A percentile compares a stretch with the other conserved stretches of the same genome.
Evolutionary conservation across 805 yeast species (phyloP).

Genomic region (Sugiyamaella chiloensis): DNA sequence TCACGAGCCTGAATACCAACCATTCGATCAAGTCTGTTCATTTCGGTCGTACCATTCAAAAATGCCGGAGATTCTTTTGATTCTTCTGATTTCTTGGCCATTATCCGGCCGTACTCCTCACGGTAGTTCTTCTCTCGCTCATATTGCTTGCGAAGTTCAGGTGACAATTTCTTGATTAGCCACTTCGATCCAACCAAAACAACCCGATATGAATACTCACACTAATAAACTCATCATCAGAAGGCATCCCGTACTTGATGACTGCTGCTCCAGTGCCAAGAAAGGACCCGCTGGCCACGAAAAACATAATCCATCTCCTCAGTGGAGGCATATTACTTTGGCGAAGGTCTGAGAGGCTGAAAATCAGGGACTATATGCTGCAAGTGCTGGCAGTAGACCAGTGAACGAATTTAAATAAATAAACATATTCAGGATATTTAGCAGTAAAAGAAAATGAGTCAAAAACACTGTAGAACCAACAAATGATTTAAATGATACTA

Average conservation of each 20-base stretch:
- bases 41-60: slow-evolving; percentile 29
- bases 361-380: too few relatives aligned
- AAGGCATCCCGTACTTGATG: slow-evolving; percentile 74
- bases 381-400: too few relatives aligned
- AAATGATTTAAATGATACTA: too few relatives aligned
- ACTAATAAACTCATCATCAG: slow-evolving; percentile 75
- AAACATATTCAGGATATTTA: too few relatives aligned
- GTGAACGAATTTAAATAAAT: too few relatives aligned
- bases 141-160: slow-evolving; percentile 76
- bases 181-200: background rate
- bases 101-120: slow-evolving; percentile 20
- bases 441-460: background rate
- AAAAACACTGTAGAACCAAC: background rate
- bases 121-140: slow-evolving; percentile 19
- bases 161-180: slow-evolving; percentile 33
- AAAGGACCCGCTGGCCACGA: slow-evolving; percentile 60
- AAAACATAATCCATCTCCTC: slow-evolving; percentile 22
- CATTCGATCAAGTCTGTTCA: slow-evolving; percentile 27
- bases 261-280: slow-evolving; percentile 70
- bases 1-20: slow-evolving; percentile 27
- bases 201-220: slow-evolving; percentile 16
- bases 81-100: slow-evolving; percentile 23
- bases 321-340: slow-evolving; percentile 18
- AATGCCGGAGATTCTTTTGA: slow-evolving; percentile 31
- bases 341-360: too few relatives aligned